Evolutionary conservation across 768 basidiomycete genomes (phyloP).

Genomic region (Cyathus striatus): DNA sequence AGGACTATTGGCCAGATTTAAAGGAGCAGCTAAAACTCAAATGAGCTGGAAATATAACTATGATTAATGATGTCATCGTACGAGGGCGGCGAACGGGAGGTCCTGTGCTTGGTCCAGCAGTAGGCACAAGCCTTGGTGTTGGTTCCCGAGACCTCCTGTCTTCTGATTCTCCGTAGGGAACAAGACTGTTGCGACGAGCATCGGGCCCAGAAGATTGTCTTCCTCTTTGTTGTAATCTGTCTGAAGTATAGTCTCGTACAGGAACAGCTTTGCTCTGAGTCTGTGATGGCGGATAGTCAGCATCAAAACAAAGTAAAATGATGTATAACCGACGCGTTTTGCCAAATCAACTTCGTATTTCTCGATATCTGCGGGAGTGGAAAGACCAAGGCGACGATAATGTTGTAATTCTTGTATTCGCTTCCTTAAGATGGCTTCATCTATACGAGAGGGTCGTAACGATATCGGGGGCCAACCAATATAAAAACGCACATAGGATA

Average conservation of each 20-base stretch:
- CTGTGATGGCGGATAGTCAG: slow-evolving; percentile 37
- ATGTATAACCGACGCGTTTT: slow-evolving; percentile 54
- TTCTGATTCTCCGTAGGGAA: slow-evolving; percentile 41
- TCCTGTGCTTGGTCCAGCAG: slow-evolving; percentile 27
- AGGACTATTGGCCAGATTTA: slow-evolving; percentile 88
- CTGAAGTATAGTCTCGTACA: slow-evolving; percentile 48
- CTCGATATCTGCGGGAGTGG: slow-evolving; percentile 83
- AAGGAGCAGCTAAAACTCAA: slow-evolving; percentile 42
- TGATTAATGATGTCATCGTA: slow-evolving; percentile 18
- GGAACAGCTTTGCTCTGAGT: slow-evolving; percentile 57
- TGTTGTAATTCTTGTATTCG: slow-evolving; percentile 89
- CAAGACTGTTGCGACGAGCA: slow-evolving; percentile 38
- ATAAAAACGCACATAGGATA: slow-evolving; percentile 67
- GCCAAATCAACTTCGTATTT: slow-evolving; percentile 76
- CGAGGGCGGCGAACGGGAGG: slow-evolving; percentile 40
- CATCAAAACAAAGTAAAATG: slow-evolving; percentile 3
- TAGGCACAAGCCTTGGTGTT: slow-evolving; percentile 45
- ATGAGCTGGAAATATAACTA: slow-evolving; percentile 1
- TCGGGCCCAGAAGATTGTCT: slow-evolving; percentile 55
- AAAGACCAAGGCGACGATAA: slow-evolving; percentile 82
- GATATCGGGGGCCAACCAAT: neutral
- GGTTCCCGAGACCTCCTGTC: slow-evolving; percentile 56
- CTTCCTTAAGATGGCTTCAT: slow-evolving; percentile 83
- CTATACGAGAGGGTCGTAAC: slow-evolving; percentile 31
- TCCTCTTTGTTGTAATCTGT: slow-evolving; percentile 45